A percentile compares a stretch with the other conserved stretches of the same genome.
These are phyloP conservation scores for Tetracladium maxilliforme DNA, from an alignment of 2,329 filamentous ascomycete species.

Conservation along the genomic window DNA sequence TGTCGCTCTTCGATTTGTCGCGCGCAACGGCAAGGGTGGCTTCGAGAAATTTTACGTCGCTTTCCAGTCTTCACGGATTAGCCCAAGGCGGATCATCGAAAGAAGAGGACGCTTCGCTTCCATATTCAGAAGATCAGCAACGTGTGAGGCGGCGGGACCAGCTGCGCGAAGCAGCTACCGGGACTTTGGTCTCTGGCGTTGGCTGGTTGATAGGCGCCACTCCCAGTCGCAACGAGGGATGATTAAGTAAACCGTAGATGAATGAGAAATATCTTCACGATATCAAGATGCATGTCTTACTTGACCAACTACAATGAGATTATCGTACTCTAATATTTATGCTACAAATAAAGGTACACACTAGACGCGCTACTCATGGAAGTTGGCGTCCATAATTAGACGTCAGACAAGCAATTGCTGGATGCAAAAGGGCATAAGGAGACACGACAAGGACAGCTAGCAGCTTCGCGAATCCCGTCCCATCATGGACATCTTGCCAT, in stretches of 20 bases:
- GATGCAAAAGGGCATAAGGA: too few species aligned
- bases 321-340: too few species aligned
- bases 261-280: not conserved
- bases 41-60: conserved; percentile 38
- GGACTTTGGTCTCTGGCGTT: conserved; percentile 50
- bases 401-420: too few species aligned
- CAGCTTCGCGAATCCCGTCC: too few species aligned
- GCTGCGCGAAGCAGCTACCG: conserved; percentile 48
- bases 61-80: conserved; percentile 34
- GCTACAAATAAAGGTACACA: too few species aligned
- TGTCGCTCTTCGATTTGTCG: conserved; percentile 51
- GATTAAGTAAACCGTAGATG: not conserved
- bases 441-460: too few species aligned
- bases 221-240: conserved; percentile 7
- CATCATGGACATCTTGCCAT: too few species aligned
- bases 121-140: conserved; percentile 20
- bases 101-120: not conserved
- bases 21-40: conserved; percentile 44
- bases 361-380: too few species aligned
- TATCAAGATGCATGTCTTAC: not conserved
- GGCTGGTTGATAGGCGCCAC: conserved; percentile 51
- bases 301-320: too few species aligned
- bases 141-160: conserved; percentile 58
- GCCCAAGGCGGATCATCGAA: conserved; percentile 4
- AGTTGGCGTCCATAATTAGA: too few species aligned